Evolutionary conservation across 495 filamentous ascomycete genomes (phyloP).

Genomic region (Lentithecium fluviatile): DNA sequence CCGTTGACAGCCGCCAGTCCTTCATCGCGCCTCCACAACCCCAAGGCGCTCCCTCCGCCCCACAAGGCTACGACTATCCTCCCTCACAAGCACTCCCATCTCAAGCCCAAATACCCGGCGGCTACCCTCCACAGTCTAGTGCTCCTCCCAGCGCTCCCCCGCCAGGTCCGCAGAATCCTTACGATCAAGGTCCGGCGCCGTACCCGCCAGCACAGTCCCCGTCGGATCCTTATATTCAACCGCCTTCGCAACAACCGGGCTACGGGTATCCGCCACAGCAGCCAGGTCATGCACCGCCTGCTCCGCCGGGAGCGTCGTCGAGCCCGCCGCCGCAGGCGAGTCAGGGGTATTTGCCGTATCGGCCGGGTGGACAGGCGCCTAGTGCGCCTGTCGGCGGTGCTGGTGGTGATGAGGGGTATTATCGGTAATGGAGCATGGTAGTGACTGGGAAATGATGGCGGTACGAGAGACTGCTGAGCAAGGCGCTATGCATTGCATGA

Average conservation of each 20-base stretch:
- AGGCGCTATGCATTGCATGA: neutral
- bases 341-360: slow-evolving; percentile 28
- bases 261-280: slow-evolving; percentile 27
- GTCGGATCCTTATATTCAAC: slow-evolving; percentile 28
- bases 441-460: too few relatives aligned
- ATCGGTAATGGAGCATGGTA: slow-evolving; percentile 17
- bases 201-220: slow-evolving; percentile 20
- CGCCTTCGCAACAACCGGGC: slow-evolving; percentile 9
- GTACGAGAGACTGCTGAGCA: too few relatives aligned
- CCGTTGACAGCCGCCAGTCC: slow-evolving; percentile 40
- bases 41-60: slow-evolving; percentile 16
- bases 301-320: slow-evolving; percentile 13
- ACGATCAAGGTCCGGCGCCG: slow-evolving; percentile 18
- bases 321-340: slow-evolving; percentile 19
- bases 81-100: neutral
- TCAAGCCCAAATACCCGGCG: slow-evolving; percentile 7
- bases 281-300: slow-evolving; percentile 27
- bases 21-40: slow-evolving; percentile 22
- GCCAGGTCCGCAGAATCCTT: slow-evolving; percentile 15
- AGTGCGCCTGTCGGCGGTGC: slow-evolving; percentile 10
- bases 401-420: slow-evolving; percentile 32
- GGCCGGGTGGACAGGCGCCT: slow-evolving; percentile 21
- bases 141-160: slow-evolving; percentile 13
- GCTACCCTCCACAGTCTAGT: slow-evolving; percentile 6
- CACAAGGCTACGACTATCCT: slow-evolving; percentile 25